Conservation (phyloP, 768 basidiomycete species). For the Xerocomellus intermedius region DNA sequence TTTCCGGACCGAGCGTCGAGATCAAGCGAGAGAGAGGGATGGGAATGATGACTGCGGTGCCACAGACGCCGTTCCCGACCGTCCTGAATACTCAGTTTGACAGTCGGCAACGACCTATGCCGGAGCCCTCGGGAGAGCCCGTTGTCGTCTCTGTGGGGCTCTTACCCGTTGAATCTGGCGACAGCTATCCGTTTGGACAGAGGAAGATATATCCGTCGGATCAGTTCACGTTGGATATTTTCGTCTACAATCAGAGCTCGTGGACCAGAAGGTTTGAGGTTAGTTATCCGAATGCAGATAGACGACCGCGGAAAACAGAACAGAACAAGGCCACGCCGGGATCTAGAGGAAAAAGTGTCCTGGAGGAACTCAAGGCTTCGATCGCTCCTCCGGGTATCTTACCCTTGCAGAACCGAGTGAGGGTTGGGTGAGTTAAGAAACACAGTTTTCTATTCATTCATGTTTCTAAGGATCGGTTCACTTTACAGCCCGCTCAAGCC, state of each 20-base stretch:
- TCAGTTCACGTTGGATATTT: constrained; percentile 79
- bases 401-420: constrained; percentile 73
- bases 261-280: constrained; percentile 80
- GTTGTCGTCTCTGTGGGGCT: constrained; percentile 71
- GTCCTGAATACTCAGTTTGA: constrained; percentile 43
- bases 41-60: constrained; percentile 32
- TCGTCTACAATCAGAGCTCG: constrained; percentile 79
- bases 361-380: constrained; percentile 29
- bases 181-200: constrained; percentile 14
- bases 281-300: constrained; percentile 57
- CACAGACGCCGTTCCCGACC: constrained; percentile 57
- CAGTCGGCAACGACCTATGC: constrained; percentile 18
- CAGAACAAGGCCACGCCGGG: constrained; percentile 24
- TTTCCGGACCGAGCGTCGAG: constrained; percentile 60
- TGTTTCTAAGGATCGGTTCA: background rate
- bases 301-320: constrained; percentile 39
- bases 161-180: constrained; percentile 26
- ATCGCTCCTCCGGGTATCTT: constrained; percentile 58
- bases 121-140: constrained; percentile 43
- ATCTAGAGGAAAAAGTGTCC: constrained; percentile 13
- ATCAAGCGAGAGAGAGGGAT: constrained; percentile 58
- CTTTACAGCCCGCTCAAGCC: constrained; percentile 67
- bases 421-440: constrained; percentile 63
- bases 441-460: background rate
- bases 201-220: constrained; percentile 70